These are phyloP conservation scores for Tillandsia leiboldiana DNA, from an alignment of 176 grass and related monocot species.

Conservation along the genomic window DNA sequence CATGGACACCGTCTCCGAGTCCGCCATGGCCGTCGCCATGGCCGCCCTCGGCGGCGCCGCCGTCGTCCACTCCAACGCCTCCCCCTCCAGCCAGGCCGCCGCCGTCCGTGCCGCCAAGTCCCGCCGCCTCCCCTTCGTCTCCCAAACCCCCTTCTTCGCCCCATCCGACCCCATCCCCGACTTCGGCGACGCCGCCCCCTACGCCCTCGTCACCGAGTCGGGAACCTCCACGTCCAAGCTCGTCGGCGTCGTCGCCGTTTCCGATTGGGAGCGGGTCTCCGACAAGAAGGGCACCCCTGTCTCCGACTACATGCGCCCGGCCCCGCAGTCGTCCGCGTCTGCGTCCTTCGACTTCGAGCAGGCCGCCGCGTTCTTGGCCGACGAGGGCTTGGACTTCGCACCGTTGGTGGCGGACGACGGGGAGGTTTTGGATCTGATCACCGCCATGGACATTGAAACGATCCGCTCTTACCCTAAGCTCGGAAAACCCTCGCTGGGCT, in stretches of 20 bases:
- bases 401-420: slow-evolving; percentile 55
- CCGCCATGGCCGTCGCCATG: slow-evolving; percentile 74
- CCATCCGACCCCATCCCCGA: slow-evolving; percentile 16
- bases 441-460: slow-evolving; percentile 60
- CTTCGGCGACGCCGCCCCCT: slow-evolving; percentile 37
- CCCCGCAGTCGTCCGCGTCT: slow-evolving; percentile 28
- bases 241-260: slow-evolving; percentile 37
- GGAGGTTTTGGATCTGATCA: slow-evolving; percentile 65
- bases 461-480: slow-evolving; percentile 68
- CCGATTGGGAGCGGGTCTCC: slow-evolving; percentile 28
- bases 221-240: slow-evolving; percentile 47
- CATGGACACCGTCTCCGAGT: slow-evolving; percentile 93
- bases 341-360: slow-evolving; percentile 56
- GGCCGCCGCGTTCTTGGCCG: slow-evolving; percentile 45
- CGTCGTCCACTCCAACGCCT: slow-evolving; percentile 61
- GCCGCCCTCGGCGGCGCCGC: slow-evolving; percentile 68
- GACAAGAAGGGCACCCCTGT: slow-evolving; percentile 13
- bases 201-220: slow-evolving; percentile 60
- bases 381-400: slow-evolving; percentile 61
- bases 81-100: slow-evolving; percentile 43
- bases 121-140: slow-evolving; percentile 57
- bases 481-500: slow-evolving; percentile 52
- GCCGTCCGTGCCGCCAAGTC: slow-evolving; percentile 70
- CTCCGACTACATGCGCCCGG: slow-evolving; percentile 53
- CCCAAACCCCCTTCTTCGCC: slow-evolving; percentile 49